Evolutionary conservation across 2,329 filamentous ascomycete genomes (phyloP), one percentile per base, ranked within the genome.

Genomic region (Aspergillus versicolor): DNA sequence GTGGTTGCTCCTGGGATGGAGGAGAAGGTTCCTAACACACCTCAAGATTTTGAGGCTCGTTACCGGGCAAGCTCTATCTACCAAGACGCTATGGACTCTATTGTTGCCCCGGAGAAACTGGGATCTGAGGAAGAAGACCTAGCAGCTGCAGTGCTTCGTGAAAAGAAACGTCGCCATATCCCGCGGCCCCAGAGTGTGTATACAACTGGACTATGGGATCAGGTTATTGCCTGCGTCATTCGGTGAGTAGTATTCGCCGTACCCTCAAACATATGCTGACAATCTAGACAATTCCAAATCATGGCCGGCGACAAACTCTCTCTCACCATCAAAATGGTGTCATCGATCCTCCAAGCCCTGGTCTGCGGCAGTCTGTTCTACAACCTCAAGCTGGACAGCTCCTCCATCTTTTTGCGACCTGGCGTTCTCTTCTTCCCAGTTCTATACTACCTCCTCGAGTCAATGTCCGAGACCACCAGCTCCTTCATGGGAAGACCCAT

Each of bases 401-500:
- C 73, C 2, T 84, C 83, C 11, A 80, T 81, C 1, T 87, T 86
- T 63, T 75, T 82, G 8, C 77, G 83, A 17, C 84, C 84, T 22
- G 83, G 83, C 73, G 79, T 81, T 1, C 73, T 87, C 13, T 87
- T 86, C 71, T 84, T 86, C 63, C 78, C 84, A 32, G 67, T 86
- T 0, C 75, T 87, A 0, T 86, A 85, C 72, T 86, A 86, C 59
- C 79, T 84, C 2, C 73, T 87, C 1, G 75, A 86, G 24, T 82
- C 84, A 2, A 67, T 87, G 43, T 81, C 81, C 3, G 84, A 88
- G 62, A 78, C 84, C 13, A 84, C 84, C 0, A 74, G 81, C 1
- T 82, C 85, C 0, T 89, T 88, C 61, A 78, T 82, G 63, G 81
- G 81, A 3, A 82, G 86, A 49, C 85, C 86, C 0, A 88, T 89